These are phyloP conservation scores for Caryopteris hybrid DNA, from an alignment of 305 asterid species.

Conservation along the genomic window DNA sequence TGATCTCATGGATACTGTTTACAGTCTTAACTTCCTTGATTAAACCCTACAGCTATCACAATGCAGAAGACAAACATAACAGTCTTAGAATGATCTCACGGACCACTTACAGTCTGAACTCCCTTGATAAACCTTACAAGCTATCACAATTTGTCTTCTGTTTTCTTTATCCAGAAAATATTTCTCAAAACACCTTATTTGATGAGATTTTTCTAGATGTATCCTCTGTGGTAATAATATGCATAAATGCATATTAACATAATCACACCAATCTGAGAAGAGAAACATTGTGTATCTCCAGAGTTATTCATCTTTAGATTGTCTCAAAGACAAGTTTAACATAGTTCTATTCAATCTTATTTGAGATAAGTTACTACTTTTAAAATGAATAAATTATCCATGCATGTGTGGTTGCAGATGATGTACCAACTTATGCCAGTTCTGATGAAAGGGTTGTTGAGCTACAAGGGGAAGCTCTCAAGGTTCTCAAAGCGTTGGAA, in stretches of 20 bases:
- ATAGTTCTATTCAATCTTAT: neutral
- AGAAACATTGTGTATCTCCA: neutral
- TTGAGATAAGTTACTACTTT: neutral
- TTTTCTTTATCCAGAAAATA: neutral
- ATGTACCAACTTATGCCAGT: constrained; percentile 52
- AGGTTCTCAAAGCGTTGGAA: constrained; percentile 74
- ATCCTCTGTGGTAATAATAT: neutral
- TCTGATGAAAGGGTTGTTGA: constrained; percentile 81
- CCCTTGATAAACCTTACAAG: too few species aligned
- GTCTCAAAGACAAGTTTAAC: neutral
- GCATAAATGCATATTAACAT: neutral
- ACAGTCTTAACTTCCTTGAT: neutral
- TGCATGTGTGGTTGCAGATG: constrained; percentile 52
- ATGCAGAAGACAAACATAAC: too few species aligned
- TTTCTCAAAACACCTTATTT: neutral
- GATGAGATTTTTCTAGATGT: neutral
- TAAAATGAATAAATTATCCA: constrained; percentile 10
- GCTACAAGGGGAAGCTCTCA: constrained; percentile 75
- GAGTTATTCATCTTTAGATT: neutral
- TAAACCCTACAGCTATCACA: neutral
- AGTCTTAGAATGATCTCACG: too few species aligned
- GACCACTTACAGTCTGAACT: too few species aligned
- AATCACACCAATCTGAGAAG: neutral
- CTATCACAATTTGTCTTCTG: neutral
- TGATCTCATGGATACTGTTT: constrained; percentile 4